These are phyloP conservation scores for Punica granatum DNA, from an alignment of 345 rosid genomes.

Conservation along the genomic window DNA sequence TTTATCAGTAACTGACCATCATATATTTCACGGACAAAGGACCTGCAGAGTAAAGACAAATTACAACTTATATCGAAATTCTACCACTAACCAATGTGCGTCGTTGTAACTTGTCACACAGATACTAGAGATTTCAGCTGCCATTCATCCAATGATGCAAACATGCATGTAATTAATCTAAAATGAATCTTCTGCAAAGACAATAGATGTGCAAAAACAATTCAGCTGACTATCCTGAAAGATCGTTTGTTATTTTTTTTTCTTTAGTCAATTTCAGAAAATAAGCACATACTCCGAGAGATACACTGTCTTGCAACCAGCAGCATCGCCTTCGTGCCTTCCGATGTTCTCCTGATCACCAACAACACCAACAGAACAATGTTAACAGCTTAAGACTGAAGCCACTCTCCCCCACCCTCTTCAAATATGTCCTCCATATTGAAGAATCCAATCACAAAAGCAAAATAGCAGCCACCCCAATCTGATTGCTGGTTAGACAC, in stretches of 20 bases:
- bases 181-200: not conserved
- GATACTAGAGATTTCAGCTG: not conserved
- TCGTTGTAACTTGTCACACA: not conserved
- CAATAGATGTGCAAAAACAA: not conserved
- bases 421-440: too few relatives aligned
- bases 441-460: not conserved
- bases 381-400: too few relatives aligned
- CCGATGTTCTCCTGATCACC: constrained; percentile 50
- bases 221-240: not conserved
- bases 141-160: not conserved
- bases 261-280: not conserved
- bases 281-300: constrained; percentile 67
- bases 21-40: constrained; percentile 71
- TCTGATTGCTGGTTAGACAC: too few relatives aligned
- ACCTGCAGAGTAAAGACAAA: constrained; percentile 31
- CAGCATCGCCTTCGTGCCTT: constrained; percentile 69
- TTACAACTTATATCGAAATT: not conserved
- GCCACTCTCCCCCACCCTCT: not conserved
- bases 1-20: constrained; percentile 79
- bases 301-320: constrained; percentile 68
- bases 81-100: not conserved
- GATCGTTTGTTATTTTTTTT: not conserved
- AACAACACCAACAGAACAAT: constrained; percentile 5
- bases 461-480: not conserved
- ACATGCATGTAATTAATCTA: not conserved